Percentiles rank a stretch among this genome's conserved stretches.
Conservation (phyloP, 163 green algal species). For the Chlamydomonas reinhardtii region DNA sequence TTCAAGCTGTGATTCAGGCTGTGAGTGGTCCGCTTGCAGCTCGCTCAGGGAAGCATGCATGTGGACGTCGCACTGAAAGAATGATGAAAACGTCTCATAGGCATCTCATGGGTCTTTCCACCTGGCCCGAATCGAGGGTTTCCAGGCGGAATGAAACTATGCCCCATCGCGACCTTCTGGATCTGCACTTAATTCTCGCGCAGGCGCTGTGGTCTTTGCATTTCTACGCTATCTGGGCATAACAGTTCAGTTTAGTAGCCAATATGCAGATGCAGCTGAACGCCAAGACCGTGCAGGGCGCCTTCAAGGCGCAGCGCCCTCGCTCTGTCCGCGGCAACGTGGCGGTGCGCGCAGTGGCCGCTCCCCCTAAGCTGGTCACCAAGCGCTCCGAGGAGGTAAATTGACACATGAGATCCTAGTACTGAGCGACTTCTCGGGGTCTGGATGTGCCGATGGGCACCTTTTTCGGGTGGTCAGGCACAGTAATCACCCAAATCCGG, state of each 20-base stretch:
- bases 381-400: slow-evolving; percentile 64
- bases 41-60: too few species aligned
- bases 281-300: slow-evolving; percentile 35
- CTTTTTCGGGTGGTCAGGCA: too few species aligned
- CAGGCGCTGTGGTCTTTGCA: background rate
- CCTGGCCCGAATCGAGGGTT: too few species aligned
- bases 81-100: too few species aligned
- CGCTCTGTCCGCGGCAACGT: slow-evolving; percentile 30
- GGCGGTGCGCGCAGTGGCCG: slow-evolving; percentile 51
- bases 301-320: slow-evolving; percentile 31
- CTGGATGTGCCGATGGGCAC: too few species aligned
- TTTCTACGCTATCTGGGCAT: background rate
- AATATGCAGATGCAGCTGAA: slow-evolving; percentile 56
- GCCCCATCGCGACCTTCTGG: background rate
- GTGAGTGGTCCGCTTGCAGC: too few species aligned
- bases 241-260: background rate
- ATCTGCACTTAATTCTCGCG: too few species aligned
- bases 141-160: too few species aligned
- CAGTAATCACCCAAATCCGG: background rate
- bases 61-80: too few species aligned
- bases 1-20: too few species aligned
- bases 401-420: background rate
- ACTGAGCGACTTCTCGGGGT: background rate
- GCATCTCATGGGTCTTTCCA: too few species aligned
- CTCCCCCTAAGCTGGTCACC: slow-evolving; percentile 59